Evolutionary conservation across 768 basidiomycete genomes (phyloP).

Genomic region (Hysterangium stoloniferum): DNA sequence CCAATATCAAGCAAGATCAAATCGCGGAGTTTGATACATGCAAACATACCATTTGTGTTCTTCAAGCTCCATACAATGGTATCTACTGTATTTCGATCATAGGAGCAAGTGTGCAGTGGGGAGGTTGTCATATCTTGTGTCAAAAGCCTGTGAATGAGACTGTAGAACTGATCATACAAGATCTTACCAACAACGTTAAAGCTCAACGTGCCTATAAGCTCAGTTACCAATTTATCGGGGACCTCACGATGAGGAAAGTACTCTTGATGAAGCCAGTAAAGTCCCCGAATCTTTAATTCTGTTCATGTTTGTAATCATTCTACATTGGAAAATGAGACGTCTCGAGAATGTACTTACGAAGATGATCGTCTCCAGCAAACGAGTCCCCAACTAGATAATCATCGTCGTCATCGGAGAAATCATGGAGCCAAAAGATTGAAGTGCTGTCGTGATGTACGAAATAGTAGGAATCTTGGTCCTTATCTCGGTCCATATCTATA

Average conservation of each 20-base stretch:
- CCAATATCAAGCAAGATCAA: background rate
- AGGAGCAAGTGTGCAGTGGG: constrained; percentile 50
- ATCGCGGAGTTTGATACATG: background rate
- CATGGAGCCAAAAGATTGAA: constrained; percentile 50
- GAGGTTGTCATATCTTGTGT: constrained; percentile 53
- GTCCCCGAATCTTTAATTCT: constrained; percentile 17
- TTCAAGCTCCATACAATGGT: constrained; percentile 42
- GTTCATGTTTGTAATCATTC: too few relatives aligned
- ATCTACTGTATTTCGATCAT: constrained; percentile 36
- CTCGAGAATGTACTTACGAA: background rate
- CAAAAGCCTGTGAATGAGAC: too few relatives aligned
- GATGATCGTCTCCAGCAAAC: background rate
- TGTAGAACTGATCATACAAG: too few relatives aligned
- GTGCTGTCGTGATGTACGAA: constrained; percentile 41
- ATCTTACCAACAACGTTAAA: constrained; percentile 47
- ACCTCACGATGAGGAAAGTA: constrained; percentile 43
- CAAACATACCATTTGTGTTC: constrained; percentile 34
- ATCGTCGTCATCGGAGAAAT: constrained; percentile 24
- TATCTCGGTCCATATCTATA: constrained; percentile 38
- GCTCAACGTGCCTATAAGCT: constrained; percentile 44
- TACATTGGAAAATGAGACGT: background rate
- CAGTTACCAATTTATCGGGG: constrained; percentile 29
- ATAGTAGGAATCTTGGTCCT: constrained; percentile 48
- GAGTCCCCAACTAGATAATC: background rate
- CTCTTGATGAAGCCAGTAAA: constrained; percentile 61